phyloP scores from a whole-genome alignment of 345 rosid genomes.

The Melaleuca quinquenervia region DNA sequence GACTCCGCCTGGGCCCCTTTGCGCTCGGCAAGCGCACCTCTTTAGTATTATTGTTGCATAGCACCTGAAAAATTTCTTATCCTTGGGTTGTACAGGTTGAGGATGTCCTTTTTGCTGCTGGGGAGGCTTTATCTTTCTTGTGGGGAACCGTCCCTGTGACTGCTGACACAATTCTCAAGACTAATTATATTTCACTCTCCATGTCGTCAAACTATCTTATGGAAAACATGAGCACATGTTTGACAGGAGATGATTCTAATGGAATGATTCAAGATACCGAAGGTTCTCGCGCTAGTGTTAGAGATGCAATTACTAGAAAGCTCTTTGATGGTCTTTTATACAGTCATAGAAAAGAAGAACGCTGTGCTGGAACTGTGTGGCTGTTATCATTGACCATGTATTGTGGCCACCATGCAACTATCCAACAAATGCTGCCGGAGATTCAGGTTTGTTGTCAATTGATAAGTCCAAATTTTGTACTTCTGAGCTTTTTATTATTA shows the following conservation, averaged over 20 bases:
- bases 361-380: slow-evolving; percentile 98
- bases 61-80: background rate
- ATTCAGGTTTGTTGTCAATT: slow-evolving; percentile 52
- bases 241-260: slow-evolving; percentile 23
- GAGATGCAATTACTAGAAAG: slow-evolving; percentile 60
- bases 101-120: slow-evolving; percentile 90
- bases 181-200: slow-evolving; percentile 81
- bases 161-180: slow-evolving; percentile 78
- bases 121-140: slow-evolving; percentile 86
- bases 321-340: slow-evolving; percentile 78
- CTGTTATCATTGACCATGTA: slow-evolving; percentile 81
- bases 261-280: slow-evolving; percentile 31
- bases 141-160: slow-evolving; percentile 95
- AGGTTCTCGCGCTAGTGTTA: slow-evolving; percentile 34
- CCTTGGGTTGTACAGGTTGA: slow-evolving; percentile 59
- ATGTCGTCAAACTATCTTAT: slow-evolving; percentile 74
- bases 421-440: slow-evolving; percentile 87
- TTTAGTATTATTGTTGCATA: background rate
- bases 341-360: slow-evolving; percentile 89
- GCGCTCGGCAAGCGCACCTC: too few species aligned
- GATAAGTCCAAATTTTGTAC: background rate
- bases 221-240: slow-evolving; percentile 53
- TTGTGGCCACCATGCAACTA: slow-evolving; percentile 74
- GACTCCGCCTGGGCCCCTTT: too few species aligned
- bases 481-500: background rate